These are phyloP conservation scores for Xylaria sp. DNA, from an alignment of 2,329 filamentous ascomycete species.

Conservation along the genomic window DNA sequence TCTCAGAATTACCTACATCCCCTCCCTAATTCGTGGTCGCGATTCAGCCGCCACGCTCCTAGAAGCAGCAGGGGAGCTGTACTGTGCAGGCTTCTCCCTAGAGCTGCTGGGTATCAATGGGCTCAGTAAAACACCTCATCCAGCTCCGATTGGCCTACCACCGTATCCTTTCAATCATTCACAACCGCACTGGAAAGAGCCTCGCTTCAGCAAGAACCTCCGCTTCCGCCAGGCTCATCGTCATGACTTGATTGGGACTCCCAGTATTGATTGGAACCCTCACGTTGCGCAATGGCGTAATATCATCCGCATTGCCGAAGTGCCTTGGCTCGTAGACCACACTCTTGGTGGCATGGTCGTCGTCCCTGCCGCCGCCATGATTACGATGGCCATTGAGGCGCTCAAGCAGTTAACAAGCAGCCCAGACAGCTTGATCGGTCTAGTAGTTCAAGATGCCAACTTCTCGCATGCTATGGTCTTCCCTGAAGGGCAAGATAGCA, in stretches of 20 bases:
- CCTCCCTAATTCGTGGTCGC: background rate
- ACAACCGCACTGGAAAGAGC: slow-evolving; percentile 18
- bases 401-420: slow-evolving; percentile 9
- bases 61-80: slow-evolving; percentile 3
- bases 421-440: background rate
- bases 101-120: slow-evolving; percentile 14
- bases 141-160: slow-evolving; percentile 2
- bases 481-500: background rate
- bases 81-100: slow-evolving; percentile 10
- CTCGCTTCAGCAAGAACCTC: slow-evolving; percentile 19
- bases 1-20: too few relatives aligned
- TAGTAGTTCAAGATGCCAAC: slow-evolving; percentile 1
- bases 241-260: slow-evolving; percentile 28
- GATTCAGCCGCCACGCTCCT: slow-evolving; percentile 1
- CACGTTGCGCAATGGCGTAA: slow-evolving; percentile 37
- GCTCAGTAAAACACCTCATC: background rate
- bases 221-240: slow-evolving; percentile 15
- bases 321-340: slow-evolving; percentile 35
- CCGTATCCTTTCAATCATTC: slow-evolving; percentile 20
- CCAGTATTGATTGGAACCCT: slow-evolving; percentile 34
- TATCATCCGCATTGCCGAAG: slow-evolving; percentile 21
- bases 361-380: slow-evolving; percentile 31
- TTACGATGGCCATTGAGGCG: slow-evolving; percentile 30
- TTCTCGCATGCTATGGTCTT: slow-evolving; percentile 22
- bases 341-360: slow-evolving; percentile 21